Evolutionary conservation across 192 early-diverging fungal genomes (phyloP), one percentile per base, ranked within the genome.

Genomic region (Martensiomyces pterosporus): DNA sequence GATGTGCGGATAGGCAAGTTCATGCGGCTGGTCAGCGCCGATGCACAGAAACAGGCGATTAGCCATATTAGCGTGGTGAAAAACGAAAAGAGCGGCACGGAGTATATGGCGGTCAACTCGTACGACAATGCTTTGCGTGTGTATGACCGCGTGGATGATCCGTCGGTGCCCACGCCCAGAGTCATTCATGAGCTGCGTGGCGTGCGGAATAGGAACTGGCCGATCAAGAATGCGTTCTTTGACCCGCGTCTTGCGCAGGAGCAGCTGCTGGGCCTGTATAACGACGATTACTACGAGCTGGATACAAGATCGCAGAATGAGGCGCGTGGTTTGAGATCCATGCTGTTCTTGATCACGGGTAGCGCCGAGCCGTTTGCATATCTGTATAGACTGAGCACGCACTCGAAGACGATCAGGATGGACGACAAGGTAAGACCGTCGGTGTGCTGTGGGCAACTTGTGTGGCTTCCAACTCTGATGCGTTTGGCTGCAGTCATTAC

Each of bases 111-210:
- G 21, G 82, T 87, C 22, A 97, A 92, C 56, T 88, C 88, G 48
- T 97, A 97, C 39, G 93, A 97, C 68, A 97, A 94, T 55, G 91
- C 93, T 26, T 77, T 97, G 40, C 79, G 92, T 22, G 89, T 97
- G 0, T 97, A 94, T 68, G 94, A 94, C 54, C 80, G 91, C 15
- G 90, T 90, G 4, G 82, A 87, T 44, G 78, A 84, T 42, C 85
- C 89, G 26, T 88, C 88, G 15, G 81, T 79, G 38, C 83, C 81
- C 15, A 62, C 64, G 14, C 77, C 81, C 23, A 79, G 87, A 13
- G 67, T 89, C 13, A 79, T 89, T 3, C 88, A 92, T 54, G 79
- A 88, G 10, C 75, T 97, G 27, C 94, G 92, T 39, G 94, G 94
- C 1, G 85, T 89, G 62, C 89, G 90, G 52, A 93, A 91, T 64